phyloP scores from a whole-genome alignment of 768 basidiomycete genomes.

The Arthromyces matolae region DNA sequence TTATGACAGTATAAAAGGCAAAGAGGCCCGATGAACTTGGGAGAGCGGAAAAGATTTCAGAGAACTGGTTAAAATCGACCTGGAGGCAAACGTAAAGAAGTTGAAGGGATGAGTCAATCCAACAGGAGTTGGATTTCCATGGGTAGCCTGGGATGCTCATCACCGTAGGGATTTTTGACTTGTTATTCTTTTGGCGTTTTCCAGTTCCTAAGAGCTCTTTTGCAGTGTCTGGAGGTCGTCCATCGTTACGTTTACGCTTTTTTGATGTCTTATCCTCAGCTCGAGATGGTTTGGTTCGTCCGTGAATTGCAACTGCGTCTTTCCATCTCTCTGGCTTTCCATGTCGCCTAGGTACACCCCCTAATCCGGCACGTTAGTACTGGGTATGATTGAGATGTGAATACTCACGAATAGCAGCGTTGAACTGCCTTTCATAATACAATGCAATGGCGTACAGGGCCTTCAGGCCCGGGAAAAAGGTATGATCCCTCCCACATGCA shows the following conservation, averaged over 20 bases:
- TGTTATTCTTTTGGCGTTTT: neutral
- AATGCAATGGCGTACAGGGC: conserved; percentile 12
- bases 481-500: conserved; percentile 19
- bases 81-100: neutral
- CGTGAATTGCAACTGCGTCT: conserved; percentile 4
- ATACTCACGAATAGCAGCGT: conserved; percentile 1
- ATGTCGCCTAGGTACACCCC: conserved; percentile 19
- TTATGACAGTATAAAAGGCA: neutral
- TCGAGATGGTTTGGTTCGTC: conserved; percentile 21
- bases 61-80: neutral
- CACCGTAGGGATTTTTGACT: too few species aligned
- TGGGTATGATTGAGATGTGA: neutral
- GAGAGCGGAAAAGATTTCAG: neutral
- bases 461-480: neutral
- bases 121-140: conserved; percentile 1
- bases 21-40: neutral
- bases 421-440: conserved; percentile 17
- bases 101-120: conserved; percentile 2
- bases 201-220: neutral
- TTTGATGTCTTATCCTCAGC: conserved; percentile 2
- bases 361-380: too few species aligned
- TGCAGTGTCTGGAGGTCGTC: conserved; percentile 11
- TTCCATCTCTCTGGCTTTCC: conserved; percentile 28
- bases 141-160: neutral
- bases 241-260: conserved; percentile 23